These are phyloP conservation scores for Ogataea nitratoaversa DNA, from an alignment of 805 yeast species.

Conservation along the genomic window DNA sequence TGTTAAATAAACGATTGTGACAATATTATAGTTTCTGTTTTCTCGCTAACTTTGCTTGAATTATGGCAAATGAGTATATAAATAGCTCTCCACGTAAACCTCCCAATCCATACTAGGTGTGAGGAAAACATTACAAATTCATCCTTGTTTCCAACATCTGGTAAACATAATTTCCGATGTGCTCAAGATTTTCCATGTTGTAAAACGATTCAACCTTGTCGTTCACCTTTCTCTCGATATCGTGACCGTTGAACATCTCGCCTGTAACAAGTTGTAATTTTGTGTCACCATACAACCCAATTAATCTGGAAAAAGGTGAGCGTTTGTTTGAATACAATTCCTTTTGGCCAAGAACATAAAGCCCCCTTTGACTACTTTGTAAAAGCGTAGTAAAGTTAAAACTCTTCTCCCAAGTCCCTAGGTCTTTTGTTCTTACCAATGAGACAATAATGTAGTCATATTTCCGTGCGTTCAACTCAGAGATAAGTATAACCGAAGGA, in stretches of 20 bases:
- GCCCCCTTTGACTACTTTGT: constrained; percentile 13
- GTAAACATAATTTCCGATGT: constrained; percentile 21
- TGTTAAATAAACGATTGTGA: no score
- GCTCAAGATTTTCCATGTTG: constrained; percentile 20
- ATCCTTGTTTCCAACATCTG: constrained; percentile 15
- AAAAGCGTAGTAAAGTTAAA: background rate
- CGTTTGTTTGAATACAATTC: background rate
- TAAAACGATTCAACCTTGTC: constrained; percentile 6
- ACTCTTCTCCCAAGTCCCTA: constrained; percentile 20
- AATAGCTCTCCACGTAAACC: no score
- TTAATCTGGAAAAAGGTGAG: background rate
- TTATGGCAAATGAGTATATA: no score
- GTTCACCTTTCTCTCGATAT: constrained; percentile 4
- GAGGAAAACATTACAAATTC: background rate
- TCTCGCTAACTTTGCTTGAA: no score
- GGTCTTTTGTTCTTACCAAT: constrained; percentile 29
- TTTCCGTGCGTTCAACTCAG: constrained; percentile 26
- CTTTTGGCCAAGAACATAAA: constrained; percentile 12
- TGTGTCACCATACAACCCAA: background rate
- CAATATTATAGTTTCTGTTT: no score
- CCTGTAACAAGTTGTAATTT: constrained; percentile 14
- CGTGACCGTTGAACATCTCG: constrained; percentile 12
- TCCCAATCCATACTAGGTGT: no score
- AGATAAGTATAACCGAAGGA: constrained; percentile 21
- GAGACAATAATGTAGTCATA: constrained; percentile 33